phyloP scores from a whole-genome alignment of 1,284 basidiomycete species.

The Meira nashicola region DNA sequence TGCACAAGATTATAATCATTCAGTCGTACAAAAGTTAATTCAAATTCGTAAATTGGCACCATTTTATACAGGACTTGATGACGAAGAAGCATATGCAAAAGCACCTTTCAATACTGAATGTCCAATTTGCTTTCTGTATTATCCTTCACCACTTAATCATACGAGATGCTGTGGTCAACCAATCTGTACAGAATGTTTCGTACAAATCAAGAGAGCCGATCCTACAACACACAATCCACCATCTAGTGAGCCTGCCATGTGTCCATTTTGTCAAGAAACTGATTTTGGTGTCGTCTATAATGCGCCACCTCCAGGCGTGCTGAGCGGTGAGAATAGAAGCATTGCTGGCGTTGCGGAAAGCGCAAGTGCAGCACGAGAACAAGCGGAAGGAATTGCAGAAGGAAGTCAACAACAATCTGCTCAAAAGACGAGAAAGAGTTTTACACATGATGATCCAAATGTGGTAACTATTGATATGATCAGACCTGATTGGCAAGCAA shows the following conservation, averaged over 20 bases:
- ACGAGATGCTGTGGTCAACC: slow-evolving; percentile 96
- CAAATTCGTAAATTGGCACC: slow-evolving; percentile 81
- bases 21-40: slow-evolving; percentile 79
- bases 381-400: slow-evolving; percentile 9
- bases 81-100: slow-evolving; percentile 80
- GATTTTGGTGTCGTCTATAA: slow-evolving; percentile 92
- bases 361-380: slow-evolving; percentile 14
- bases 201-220: slow-evolving; percentile 95
- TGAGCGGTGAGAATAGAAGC: slow-evolving; percentile 1
- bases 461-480: slow-evolving; percentile 46
- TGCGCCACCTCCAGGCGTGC: slow-evolving; percentile 59
- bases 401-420: not conserved
- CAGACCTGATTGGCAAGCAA: slow-evolving; percentile 47
- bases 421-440: slow-evolving; percentile 27
- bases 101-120: slow-evolving; percentile 84
- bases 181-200: slow-evolving; percentile 98
- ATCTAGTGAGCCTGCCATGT: slow-evolving; percentile 62
- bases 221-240: slow-evolving; percentile 56
- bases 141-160: slow-evolving; percentile 64
- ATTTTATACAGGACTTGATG: slow-evolving; percentile 91
- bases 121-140: slow-evolving; percentile 88
- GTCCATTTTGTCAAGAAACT: slow-evolving; percentile 93
- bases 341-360: slow-evolving; percentile 9
- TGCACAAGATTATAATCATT: slow-evolving; percentile 80
- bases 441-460: slow-evolving; percentile 29